A percentile compares a stretch with the other conserved stretches of the same genome.
These are phyloP conservation scores for Pyrenochaeta sp. DNA, from an alignment of 2,329 filamentous ascomycete genomes.

Conservation along the genomic window DNA sequence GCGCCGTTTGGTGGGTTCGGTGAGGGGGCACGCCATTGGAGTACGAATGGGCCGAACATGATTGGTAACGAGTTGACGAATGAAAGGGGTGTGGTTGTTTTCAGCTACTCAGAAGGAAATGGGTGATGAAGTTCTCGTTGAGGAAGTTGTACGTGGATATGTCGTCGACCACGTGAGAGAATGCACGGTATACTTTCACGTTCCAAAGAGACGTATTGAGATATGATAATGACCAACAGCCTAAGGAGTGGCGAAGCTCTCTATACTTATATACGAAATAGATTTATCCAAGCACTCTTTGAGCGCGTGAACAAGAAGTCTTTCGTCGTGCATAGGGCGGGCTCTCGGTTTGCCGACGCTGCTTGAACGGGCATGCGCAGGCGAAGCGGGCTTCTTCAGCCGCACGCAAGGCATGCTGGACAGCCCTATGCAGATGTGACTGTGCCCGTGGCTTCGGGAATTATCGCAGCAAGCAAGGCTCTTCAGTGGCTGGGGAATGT, in stretches of 20 bases:
- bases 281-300: background rate
- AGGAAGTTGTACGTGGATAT: too few species aligned
- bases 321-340: background rate
- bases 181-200: background rate
- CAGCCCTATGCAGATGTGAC: background rate
- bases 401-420: slow-evolving; percentile 10
- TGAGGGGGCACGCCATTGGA: slow-evolving; percentile 35
- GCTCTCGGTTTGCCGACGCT: background rate
- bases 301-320: background rate
- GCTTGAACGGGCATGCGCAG: slow-evolving; percentile 7
- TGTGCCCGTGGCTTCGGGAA: background rate
- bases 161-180: too few species aligned
- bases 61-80: background rate
- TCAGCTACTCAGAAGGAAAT: background rate
- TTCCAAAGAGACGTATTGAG: background rate
- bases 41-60: slow-evolving; percentile 41
- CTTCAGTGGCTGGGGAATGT: background rate
- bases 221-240: background rate
- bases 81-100: background rate
- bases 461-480: background rate
- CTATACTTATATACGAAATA: background rate
- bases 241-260: background rate
- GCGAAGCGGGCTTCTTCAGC: slow-evolving; percentile 17
- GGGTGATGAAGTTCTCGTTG: background rate
- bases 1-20: slow-evolving; percentile 30